A percentile compares a stretch with the other conserved stretches of the same genome.
Evolutionary conservation across 2,329 filamentous ascomycete genomes (phyloP).

Genomic region (Ascochyta viciae-villosae): DNA sequence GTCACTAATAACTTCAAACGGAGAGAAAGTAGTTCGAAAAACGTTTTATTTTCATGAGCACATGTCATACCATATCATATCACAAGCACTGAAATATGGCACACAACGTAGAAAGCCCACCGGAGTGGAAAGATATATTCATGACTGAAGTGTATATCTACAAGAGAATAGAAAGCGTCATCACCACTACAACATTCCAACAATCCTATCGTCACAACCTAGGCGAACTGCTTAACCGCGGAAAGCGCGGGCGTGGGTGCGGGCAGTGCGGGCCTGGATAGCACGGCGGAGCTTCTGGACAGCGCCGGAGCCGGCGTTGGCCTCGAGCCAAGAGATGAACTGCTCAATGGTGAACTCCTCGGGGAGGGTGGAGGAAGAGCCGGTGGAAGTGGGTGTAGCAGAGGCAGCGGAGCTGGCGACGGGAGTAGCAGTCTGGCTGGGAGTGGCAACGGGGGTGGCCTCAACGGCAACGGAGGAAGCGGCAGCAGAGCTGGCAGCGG

Average conservation of each 20-base stretch:
- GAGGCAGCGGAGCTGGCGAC: constrained; percentile 14
- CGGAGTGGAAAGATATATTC: constrained; percentile 24
- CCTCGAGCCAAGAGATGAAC: constrained; percentile 44
- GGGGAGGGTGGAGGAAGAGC: constrained; percentile 31
- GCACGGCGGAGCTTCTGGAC: constrained; percentile 35
- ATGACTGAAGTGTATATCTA: constrained; percentile 40
- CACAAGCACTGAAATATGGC: background rate
- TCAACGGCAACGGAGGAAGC: constrained; percentile 13
- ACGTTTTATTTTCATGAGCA: too few relatives aligned
- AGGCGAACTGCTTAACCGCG: constrained; percentile 20
- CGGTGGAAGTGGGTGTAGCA: constrained; percentile 15
- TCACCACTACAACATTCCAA: constrained; percentile 9
- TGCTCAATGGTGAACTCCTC: constrained; percentile 43
- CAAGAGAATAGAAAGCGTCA: constrained; percentile 32
- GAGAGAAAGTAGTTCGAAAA: too few relatives aligned
- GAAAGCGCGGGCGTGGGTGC: constrained; percentile 41
- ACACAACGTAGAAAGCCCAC: background rate
- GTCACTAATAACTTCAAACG: too few relatives aligned
- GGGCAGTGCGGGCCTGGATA: constrained; percentile 29
- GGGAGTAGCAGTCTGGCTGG: constrained; percentile 8
- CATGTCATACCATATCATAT: too few relatives aligned
- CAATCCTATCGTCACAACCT: background rate
- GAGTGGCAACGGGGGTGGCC: constrained; percentile 18
- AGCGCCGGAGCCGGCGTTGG: constrained; percentile 31
- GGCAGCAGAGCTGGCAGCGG: constrained; percentile 21